Evolutionary conservation across 2,329 filamentous ascomycete species (phyloP), one percentile per base, ranked within the genome.

Genomic region (Aspergillus sp.): DNA sequence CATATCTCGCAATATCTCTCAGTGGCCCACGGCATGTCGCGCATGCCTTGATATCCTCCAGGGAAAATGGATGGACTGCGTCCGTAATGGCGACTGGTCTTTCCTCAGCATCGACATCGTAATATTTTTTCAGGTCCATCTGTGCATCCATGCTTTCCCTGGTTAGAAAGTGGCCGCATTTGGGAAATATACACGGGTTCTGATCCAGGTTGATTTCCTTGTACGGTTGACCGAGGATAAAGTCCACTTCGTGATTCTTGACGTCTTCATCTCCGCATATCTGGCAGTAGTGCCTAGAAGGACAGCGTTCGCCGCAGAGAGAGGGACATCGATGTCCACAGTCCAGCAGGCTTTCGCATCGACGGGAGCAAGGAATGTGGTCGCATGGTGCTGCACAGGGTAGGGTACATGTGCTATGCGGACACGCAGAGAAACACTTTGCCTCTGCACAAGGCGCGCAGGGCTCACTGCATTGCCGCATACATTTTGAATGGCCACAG

Each of bases 371-470:
- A 1, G 84, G 85, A 0, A 86, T 57, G 65, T 79, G 76, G 52
- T 85, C 71, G 57, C 83, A 88, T 0, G 84, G 83, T 0, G 77
- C 83, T 0, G 81, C 80, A 50, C 48, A 87, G 12, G 78, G 78
- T 70, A 80, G 72, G 0, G 62, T 62, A 44, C 74, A 78, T 2
- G 44, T 29, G 26, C 57, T 65, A 54, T 86, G 82, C 5, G 71
- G 69, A 50, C 81, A 85, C 3, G 55, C 56, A 30, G 77, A 83
- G 0, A 70, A 61, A 52, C 82, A 86, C 1, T 58, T 52, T 19
- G 64, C 62, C 50, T 80, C 76, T 0, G 76, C 75, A 53, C 83
- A 86, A 0, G 81, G 82, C 2, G 67, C 60, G 54, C 83, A 86
- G 1, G 80, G 75, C 54, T 86, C 76, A 27, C 68, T 61, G 56